Evolutionary conservation across 805 yeast genomes (phyloP), one percentile per base, ranked within the genome.

Genomic region (Saccharomycopsis sp.): DNA sequence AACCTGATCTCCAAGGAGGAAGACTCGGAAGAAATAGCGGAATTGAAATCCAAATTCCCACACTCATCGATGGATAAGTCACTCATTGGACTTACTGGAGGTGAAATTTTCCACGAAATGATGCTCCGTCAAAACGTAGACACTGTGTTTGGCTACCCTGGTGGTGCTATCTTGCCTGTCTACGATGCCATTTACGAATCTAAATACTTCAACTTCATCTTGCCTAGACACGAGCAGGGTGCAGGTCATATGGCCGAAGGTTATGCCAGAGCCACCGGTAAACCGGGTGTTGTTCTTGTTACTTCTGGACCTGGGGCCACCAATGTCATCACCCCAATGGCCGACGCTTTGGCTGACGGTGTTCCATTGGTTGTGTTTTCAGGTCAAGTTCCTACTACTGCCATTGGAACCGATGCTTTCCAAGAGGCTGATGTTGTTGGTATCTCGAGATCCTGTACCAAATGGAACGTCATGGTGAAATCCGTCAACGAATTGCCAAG

Each of bases 171-270:
- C 68, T 80, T 94, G 68, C 98, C 99, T 14, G 99, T 94, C 24
- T 94, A 87, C 70, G 99, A 94, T 71, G 98, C 98, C 65, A 94
- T 94, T 66, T 89, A 87, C 78, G 87, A 93, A 76, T 88, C 97
- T 20, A 84, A 86, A 58, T 83, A 87, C 68, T 93, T 94, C 79
- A 83, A 86, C 66, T 94, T 94, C 70, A 89, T 94, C 58, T 77
- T 94, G 64, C 99, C 99, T 54, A 83, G 96, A 68, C 98, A 94
- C 73, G 99, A 94, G 74, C 99, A 94, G 75, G 99, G 99, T 72
- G 99, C 98, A 17, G 99, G 99, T 56, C 99, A 94, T 75, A 94
- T 94, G 98, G 99, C 99, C 58, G 97, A 94, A 76, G 99, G 99
- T 61, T 94, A 94, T 66, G 97, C 99, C 58, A 81, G 96, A 65